A percentile compares a stretch with the other conserved stretches of the same genome.
phyloP scores from a whole-genome alignment of 352 stramenopile genomes.

The Phytophthora quininea region DNA sequence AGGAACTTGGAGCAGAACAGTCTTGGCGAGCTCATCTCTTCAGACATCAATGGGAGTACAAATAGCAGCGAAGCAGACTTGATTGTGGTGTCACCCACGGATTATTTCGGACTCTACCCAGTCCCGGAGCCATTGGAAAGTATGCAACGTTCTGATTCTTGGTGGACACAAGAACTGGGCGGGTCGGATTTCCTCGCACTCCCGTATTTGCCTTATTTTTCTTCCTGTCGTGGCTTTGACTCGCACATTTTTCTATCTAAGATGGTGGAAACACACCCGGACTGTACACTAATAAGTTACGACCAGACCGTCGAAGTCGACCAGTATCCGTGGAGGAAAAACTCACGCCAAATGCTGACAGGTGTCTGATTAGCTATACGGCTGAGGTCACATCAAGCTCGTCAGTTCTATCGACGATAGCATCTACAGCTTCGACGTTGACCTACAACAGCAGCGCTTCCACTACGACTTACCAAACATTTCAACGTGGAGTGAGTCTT shows the following conservation, averaged over 20 bases:
- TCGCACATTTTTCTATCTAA: constrained; percentile 94
- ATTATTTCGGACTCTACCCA: constrained; percentile 67
- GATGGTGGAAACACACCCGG: constrained; percentile 94
- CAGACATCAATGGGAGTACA: constrained; percentile 16
- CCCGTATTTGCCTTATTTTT: constrained; percentile 97
- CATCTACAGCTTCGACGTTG: constrained; percentile 22
- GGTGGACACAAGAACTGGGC: constrained; percentile 80
- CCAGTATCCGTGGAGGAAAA: constrained; percentile 91
- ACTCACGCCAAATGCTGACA: constrained; percentile 76
- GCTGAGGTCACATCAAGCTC: constrained; percentile 30
- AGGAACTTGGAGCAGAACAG: constrained; percentile 73
- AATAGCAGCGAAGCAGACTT: constrained; percentile 5
- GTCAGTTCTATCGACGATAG: constrained; percentile 47
- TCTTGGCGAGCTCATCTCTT: constrained; percentile 33
- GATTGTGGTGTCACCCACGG: constrained; percentile 43
- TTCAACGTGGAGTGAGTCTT: constrained; percentile 81
- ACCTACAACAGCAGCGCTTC: constrained; percentile 27
- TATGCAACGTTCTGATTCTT: constrained; percentile 57
- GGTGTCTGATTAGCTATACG: constrained; percentile 73
- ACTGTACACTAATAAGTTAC: constrained; percentile 88
- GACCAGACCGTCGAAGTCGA: constrained; percentile 92
- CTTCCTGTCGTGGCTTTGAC: constrained; percentile 95
- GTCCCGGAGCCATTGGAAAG: constrained; percentile 44
- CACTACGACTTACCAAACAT: constrained; percentile 18
- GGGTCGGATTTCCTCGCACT: constrained; percentile 81